Base-by-base conservation (phyloP, 345 rosid species). In the Carallia pectinifolia region DNA sequence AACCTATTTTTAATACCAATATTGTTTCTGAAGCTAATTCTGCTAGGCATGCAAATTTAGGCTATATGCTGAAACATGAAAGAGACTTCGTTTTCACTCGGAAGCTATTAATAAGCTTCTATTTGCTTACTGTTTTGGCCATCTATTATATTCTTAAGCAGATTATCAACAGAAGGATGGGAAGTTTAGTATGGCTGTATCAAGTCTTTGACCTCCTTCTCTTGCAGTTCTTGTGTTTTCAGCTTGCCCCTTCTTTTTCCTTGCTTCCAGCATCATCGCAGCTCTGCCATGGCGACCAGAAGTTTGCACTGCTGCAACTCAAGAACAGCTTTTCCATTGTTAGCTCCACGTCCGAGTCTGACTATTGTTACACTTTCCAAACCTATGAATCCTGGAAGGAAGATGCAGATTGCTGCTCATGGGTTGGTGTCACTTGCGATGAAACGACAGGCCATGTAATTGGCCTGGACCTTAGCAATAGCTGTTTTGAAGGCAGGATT, bases 401-500 rank as follows among this genome's bases (percentile, higher is more conserved):
- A 6, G 80, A 63, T 4, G 63, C 19, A 0, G 71, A 79, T 63
- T 79, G 81, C 54, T 79, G 83, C 63, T 69, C 23, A 4, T 74
- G 81, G 78, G 77, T 79, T 65, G 81, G 81, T 0, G 73, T 79
- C 16, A 69, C 64, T 0, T 81, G 77, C 8, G 79, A 81, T 30
- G 4, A 1, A 0, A n/a, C 65, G 27, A 71, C 64, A 0, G 77
- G 77, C 2, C 38, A 77, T n/a, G 77, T 71, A 7, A 58, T 66
- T 40, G 62, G 77, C 54, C 77, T 74, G 3, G 73, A 77, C 63
- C 72, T 77, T 19, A 4, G 17, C 4, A 12, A 31, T 53, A 71
- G 75, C 6, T 1, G 33, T 55, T 60, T 81, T 55, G 0, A 0
- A 6, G 79, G 72, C 2, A 10, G 12, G 1, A 13, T 78, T 8